These are phyloP conservation scores for Lachnellula subtilissima DNA, from an alignment of 2,329 filamentous ascomycete genomes.

Conservation along the genomic window DNA sequence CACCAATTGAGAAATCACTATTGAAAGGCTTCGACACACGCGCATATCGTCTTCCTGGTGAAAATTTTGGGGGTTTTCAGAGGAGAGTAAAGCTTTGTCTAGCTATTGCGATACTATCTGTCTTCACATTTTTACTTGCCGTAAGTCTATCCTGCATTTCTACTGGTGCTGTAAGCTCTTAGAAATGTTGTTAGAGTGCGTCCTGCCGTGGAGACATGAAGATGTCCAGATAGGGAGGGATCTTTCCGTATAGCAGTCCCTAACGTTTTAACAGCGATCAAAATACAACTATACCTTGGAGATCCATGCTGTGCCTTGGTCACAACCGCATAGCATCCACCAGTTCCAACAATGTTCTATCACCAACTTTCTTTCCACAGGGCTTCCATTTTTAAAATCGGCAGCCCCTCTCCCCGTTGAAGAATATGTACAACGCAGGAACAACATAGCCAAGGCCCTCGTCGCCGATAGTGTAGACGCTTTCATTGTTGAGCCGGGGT, in stretches of 20 bases:
- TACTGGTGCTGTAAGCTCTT: not conserved
- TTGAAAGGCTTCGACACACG: too few species aligned
- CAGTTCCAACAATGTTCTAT: conserved; percentile 48
- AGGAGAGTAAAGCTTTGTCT: conserved; percentile 7
- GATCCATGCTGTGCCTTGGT: not conserved
- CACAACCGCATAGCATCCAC: conserved; percentile 4
- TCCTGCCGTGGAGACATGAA: not conserved
- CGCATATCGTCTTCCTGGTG: not conserved
- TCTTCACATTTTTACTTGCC: conserved; percentile 9
- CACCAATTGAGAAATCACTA: too few species aligned
- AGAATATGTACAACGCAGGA: conserved; percentile 51
- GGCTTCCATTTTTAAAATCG: conserved; percentile 46
- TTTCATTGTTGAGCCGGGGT: conserved; percentile 59
- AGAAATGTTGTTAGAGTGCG: not conserved
- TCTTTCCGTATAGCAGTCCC: not conserved
- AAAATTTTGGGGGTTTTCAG: not conserved
- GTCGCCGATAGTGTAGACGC: conserved; percentile 47
- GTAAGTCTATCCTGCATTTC: conserved; percentile 3
- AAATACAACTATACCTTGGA: not conserved
- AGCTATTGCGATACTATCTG: conserved; percentile 3
- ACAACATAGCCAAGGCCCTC: conserved; percentile 53
- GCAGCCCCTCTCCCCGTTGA: conserved; percentile 43
- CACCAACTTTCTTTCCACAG: conserved; percentile 39
- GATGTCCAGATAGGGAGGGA: not conserved
- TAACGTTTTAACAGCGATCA: not conserved